phyloP scores from a whole-genome alignment of 768 basidiomycete species.

The Exsudoporus frostii region DNA sequence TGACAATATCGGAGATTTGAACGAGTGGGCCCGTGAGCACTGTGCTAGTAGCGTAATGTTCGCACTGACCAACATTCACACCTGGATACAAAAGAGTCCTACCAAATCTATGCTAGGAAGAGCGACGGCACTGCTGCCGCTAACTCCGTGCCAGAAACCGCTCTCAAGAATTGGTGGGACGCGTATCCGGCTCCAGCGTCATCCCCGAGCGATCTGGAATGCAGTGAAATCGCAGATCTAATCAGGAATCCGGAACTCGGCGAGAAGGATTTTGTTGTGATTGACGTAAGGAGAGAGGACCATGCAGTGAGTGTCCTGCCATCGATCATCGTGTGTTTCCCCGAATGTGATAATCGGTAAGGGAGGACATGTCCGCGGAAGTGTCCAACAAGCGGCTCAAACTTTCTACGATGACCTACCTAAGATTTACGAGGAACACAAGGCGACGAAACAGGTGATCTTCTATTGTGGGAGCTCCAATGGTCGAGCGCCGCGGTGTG shows the following conservation, averaged over 20 bases:
- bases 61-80: not conserved
- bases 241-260: conserved; percentile 12
- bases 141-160: not conserved
- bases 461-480: conserved; percentile 54
- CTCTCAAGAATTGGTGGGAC: conserved; percentile 50
- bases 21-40: conserved; percentile 44
- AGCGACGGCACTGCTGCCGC: not conserved
- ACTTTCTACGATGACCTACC: conserved; percentile 47
- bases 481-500: conserved; percentile 52
- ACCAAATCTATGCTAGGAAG: conserved; percentile 46
- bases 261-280: conserved; percentile 36
- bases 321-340: not conserved
- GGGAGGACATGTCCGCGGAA: conserved; percentile 55
- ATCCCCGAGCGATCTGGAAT: conserved; percentile 27
- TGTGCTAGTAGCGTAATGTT: not conserved
- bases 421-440: conserved; percentile 40
- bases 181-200: conserved; percentile 44
- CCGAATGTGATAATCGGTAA: conserved; percentile 17
- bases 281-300: conserved; percentile 51
- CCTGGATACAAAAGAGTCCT: conserved; percentile 36
- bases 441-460: conserved; percentile 40
- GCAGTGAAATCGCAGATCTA: conserved; percentile 38
- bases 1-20: conserved; percentile 35
- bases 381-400: conserved; percentile 47
- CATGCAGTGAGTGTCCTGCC: conserved; percentile 34